A percentile compares a stretch with the other conserved stretches of the same genome.
Conservation (phyloP, 1,284 basidiomycete genomes). For the Pyrrhoderma noxium region DNA sequence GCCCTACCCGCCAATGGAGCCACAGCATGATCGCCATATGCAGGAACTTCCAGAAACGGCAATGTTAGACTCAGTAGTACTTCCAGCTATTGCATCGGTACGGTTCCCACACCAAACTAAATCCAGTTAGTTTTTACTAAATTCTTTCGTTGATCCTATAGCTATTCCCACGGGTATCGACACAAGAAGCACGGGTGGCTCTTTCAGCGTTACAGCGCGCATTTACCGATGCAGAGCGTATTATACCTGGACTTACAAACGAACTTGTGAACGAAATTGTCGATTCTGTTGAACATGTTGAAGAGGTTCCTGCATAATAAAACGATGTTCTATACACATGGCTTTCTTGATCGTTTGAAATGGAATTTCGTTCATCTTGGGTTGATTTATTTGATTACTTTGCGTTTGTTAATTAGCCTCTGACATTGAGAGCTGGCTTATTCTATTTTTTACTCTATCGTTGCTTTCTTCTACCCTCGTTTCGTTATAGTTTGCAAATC, state of each 20-base stretch:
- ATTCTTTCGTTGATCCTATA: slow-evolving; percentile 31
- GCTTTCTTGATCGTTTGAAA: too few species aligned
- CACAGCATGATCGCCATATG: slow-evolving; percentile 34
- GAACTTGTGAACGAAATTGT: slow-evolving; percentile 83
- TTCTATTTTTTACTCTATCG: too few species aligned
- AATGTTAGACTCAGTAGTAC: slow-evolving; percentile 91
- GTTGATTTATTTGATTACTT: too few species aligned
- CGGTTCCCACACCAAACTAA: slow-evolving; percentile 31
- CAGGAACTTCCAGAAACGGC: slow-evolving; percentile 73
- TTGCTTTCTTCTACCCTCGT: too few species aligned
- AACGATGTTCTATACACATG: not conserved
- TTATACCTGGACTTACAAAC: slow-evolving; percentile 77
- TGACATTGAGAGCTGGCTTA: too few species aligned
- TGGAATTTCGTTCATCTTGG: too few species aligned
- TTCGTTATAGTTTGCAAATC: too few species aligned
- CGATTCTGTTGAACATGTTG: slow-evolving; percentile 85
- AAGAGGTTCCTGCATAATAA: slow-evolving; percentile 42
- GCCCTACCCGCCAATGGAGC: slow-evolving; percentile 21
- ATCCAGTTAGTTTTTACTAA: slow-evolving; percentile 11
- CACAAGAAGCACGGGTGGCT: slow-evolving; percentile 78
- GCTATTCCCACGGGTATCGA: slow-evolving; percentile 85
- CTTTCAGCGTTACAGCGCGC: slow-evolving; percentile 81
- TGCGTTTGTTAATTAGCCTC: too few species aligned
- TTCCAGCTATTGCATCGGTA: slow-evolving; percentile 89
- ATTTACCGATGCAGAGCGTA: slow-evolving; percentile 86